Base-by-base conservation (phyloP, 2,329 filamentous ascomycete genomes). In the Cladosporium sp. region DNA sequence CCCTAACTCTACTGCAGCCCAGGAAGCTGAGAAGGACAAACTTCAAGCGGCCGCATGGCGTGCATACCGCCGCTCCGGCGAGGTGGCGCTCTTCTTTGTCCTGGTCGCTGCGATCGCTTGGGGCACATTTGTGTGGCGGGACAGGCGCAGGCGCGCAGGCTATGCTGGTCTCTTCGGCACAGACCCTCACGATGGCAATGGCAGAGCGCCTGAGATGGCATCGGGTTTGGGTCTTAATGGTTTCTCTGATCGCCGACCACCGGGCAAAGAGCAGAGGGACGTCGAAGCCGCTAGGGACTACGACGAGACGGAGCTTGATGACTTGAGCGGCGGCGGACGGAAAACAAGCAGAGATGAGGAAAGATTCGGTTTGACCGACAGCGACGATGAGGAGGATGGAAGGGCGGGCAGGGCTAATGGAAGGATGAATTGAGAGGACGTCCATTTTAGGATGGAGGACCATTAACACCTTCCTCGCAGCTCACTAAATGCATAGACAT, bases 41-140 rank as follows among this genome's bases (percentile, higher is more conserved):
- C 79, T 97, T n/a, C 87, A 93, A 71, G 87, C 92, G 30, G 92
- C 93, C 21, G 91, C 93, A 73, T 96, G 93, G 91, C 86, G 89
- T 60, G 93, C 93, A 0, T 97, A 97, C 78, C 90, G 90, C 75
- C 89, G 91, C 72, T 95, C 91, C 2, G 93, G 93, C 59, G 92
- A 96, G 78, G 86, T 93, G 7, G 92, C 93, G 1, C 84, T 97
- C 2, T 87, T 93, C 18, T 87, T 97, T 58, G 91, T 97, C 21
- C 82, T 89, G 60, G 86, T 95, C 66, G 89, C 88, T 1, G 91
- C 91, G 1, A 81, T 80, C 5, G 80, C 86, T 14, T 96, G 92
- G 89, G 91, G 89, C n/a, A 91, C 88, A 74, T 86, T 88, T 70
- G 81, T 89, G 68, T 87, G 84, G 82, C 82, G 85, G 59, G 83